These are phyloP conservation scores for Lotus japonicus DNA, from an alignment of 306 rosid species.

Conservation along the genomic window DNA sequence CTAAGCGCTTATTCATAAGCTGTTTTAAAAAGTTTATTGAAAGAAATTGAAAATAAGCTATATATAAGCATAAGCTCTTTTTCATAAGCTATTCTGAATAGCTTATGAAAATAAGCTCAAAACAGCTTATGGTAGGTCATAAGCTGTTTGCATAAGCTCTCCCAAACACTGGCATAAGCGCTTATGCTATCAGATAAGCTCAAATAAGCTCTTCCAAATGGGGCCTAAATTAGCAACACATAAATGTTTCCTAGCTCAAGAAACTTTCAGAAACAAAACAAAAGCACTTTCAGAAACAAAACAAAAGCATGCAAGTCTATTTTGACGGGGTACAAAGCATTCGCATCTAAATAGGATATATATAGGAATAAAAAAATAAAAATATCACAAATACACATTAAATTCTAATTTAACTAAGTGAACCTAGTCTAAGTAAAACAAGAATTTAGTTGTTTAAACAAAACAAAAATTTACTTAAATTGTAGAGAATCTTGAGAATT, in stretches of 20 bases:
- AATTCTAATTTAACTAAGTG: background rate
- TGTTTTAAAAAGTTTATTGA: too few species aligned
- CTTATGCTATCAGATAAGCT: too few species aligned
- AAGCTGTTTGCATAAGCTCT: too few species aligned
- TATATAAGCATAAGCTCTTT: too few species aligned
- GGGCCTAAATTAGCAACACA: background rate
- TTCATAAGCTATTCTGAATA: too few species aligned
- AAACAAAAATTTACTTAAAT: background rate
- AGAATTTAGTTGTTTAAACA: background rate
- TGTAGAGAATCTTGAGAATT: conserved; percentile 3
- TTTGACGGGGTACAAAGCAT: background rate
- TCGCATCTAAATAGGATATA: background rate
- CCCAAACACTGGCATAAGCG: too few species aligned
- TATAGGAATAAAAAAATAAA: background rate
- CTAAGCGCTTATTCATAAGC: too few species aligned
- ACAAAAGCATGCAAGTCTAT: background rate
- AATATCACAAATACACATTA: background rate
- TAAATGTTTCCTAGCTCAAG: background rate
- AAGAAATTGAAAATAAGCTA: too few species aligned
- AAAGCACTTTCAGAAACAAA: background rate
- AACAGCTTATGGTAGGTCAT: too few species aligned
- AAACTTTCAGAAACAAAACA: background rate
- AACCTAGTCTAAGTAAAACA: background rate
- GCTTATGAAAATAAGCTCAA: too few species aligned
- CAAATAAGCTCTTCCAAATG: too few species aligned